Base-by-base conservation (phyloP, 2,329 filamentous ascomycete species). In the Fusarium keratoplasticum region DNA sequence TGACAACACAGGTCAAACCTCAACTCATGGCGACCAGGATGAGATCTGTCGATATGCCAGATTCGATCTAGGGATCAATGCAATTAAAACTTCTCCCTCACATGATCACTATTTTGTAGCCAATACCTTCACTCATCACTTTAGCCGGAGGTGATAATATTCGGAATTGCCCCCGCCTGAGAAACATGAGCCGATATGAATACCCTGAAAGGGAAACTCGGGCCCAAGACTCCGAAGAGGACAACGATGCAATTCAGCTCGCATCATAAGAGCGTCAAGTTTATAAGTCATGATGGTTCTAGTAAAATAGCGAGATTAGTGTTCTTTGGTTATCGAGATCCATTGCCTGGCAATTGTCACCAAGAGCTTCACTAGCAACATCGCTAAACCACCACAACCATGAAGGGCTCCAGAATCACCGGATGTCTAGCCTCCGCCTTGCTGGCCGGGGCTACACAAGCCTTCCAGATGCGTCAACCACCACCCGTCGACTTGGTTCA, bases 401-500 rank as follows among this genome's bases (percentile, higher is more conserved):
- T 80, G 79, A 80, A 79, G 72, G n/a, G 70, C 18, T 44, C 40
- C 14, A 66, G 68, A 40, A 47, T 61, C n/a, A 31, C 38, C 55
- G 29, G 59, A 6, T 52, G 61, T 25, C 36, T 75, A 20, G 57
- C 52, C 9, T 62, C 70, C 18, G 31, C 62, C 47, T 40, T 66
- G 50, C 33, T 70, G 31, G 57, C 73, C 20, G 69, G 74, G 2
- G 61, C 71, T 36, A 65, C 78, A 38, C 77, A 80, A 25, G 77
- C 79, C 29, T 75, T 84, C 55, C 61, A 70, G 14, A 77, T 79
- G 44, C 69, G 72, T 29, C 77, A 78, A 18, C 79, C 81, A 11
- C 70, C 69, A 57, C 77, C 81, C 27, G 78, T 83, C 7, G 79
- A 81, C n/a, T 75, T 81, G 63, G 80, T 84, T 27, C 78, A 82